Evolutionary conservation across 306 rosid species (phyloP).

Genomic region (Quercus agrifolia): DNA sequence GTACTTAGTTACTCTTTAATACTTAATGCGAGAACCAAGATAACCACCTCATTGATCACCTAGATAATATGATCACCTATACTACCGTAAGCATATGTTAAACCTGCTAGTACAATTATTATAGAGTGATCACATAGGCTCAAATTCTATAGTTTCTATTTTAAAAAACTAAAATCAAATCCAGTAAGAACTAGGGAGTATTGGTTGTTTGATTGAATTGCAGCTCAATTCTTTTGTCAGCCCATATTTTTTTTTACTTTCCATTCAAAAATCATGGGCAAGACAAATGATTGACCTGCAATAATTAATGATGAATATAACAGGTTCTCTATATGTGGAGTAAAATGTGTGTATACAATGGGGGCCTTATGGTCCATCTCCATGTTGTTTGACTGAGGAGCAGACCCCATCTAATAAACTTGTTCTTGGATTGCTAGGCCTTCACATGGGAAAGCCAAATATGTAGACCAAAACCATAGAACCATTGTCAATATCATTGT

Average conservation of each 20-base stretch:
- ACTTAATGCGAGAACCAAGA: too few relatives aligned
- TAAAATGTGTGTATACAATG: background rate
- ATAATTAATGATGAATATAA: background rate
- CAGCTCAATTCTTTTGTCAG: too few relatives aligned
- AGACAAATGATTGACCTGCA: background rate
- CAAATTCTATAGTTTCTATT: too few relatives aligned
- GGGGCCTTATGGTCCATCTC: slow-evolving; percentile 23
- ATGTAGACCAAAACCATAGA: slow-evolving; percentile 41
- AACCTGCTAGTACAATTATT: too few relatives aligned
- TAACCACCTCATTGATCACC: too few relatives aligned
- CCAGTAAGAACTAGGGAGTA: background rate
- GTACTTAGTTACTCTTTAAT: too few relatives aligned
- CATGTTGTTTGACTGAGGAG: slow-evolving; percentile 37
- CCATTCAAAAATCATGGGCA: background rate
- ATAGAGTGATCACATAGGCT: too few relatives aligned
- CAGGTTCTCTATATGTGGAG: background rate
- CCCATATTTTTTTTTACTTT: background rate
- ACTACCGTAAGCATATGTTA: too few relatives aligned
- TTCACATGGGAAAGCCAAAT: slow-evolving; percentile 47
- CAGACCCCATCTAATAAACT: slow-evolving; percentile 33
- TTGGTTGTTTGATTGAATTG: background rate
- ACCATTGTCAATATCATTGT: slow-evolving; percentile 24
- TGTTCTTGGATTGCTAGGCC: slow-evolving; percentile 20
- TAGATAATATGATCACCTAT: too few relatives aligned
- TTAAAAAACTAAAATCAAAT: too few relatives aligned